Conservation (phyloP, 2,329 filamentous ascomycete genomes). For the Allantophomopsis cytisporea region DNA sequence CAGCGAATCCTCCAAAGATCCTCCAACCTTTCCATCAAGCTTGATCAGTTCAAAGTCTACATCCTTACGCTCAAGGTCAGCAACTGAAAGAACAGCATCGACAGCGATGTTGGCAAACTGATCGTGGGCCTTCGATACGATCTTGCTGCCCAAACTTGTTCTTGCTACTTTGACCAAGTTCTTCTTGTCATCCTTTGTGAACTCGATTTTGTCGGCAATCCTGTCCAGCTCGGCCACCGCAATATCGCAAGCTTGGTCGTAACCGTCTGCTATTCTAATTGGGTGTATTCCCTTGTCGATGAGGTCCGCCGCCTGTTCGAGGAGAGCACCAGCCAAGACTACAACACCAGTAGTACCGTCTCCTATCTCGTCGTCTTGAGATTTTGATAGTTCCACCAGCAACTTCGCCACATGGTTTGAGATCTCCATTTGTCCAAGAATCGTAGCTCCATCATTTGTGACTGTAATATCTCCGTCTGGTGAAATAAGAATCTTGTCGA, state of each 20-base stretch:
- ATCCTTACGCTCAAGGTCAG: conserved; percentile 89
- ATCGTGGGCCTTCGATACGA: conserved; percentile 96
- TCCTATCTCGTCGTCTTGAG: conserved; percentile 97
- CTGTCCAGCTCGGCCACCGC: conserved; percentile 84
- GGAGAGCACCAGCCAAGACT: conserved; percentile 81
- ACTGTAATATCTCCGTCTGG: conserved; percentile 98
- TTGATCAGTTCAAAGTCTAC: conserved; percentile 99
- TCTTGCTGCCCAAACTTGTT: conserved; percentile 95
- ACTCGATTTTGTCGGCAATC: conserved; percentile 85
- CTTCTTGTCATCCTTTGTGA: conserved; percentile 63
- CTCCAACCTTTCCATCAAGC: conserved; percentile 96
- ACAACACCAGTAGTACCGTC: conserved; percentile 97
- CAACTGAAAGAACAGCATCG: conserved; percentile 91
- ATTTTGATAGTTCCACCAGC: conserved; percentile 92
- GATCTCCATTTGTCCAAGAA: conserved; percentile 97
- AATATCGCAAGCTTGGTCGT: conserved; percentile 95
- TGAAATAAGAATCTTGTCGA: conserved; percentile 98
- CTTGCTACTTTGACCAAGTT: conserved; percentile 92
- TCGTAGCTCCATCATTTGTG: conserved; percentile 97
- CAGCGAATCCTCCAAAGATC: conserved; percentile 81
- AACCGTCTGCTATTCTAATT: conserved; percentile 95
- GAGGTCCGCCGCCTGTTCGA: conserved; percentile 93
- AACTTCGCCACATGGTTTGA: conserved; percentile 97
- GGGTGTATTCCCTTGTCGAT: conserved; percentile 99
- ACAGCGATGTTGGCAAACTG: conserved; percentile 97